Conservation (phyloP, 345 rosid genomes). For the Salix koriyanagi region DNA sequence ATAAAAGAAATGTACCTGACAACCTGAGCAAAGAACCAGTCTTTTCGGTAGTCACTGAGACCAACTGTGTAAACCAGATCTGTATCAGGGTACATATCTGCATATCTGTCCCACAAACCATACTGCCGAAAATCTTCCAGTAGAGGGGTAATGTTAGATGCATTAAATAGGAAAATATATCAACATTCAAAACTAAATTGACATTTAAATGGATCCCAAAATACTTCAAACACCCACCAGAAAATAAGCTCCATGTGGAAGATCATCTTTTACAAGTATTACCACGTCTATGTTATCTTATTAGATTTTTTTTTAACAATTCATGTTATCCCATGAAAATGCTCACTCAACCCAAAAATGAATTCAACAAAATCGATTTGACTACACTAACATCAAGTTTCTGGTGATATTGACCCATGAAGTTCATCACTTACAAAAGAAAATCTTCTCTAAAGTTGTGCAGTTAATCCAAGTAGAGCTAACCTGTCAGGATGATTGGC, state of each 20-base stretch:
- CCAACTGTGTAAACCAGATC: constrained; percentile 29
- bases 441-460: not conserved
- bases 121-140: constrained; percentile 28
- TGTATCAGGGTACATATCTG: constrained; percentile 20
- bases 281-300: not conserved
- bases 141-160: not conserved
- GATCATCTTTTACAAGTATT: not conserved
- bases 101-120: constrained; percentile 31
- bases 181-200: not conserved
- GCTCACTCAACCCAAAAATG: no score
- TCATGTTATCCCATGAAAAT: no score
- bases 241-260: not conserved
- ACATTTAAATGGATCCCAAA: not conserved
- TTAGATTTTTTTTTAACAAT: not conserved
- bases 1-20: constrained; percentile 16
- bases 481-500: constrained; percentile 71
- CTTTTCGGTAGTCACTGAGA: constrained; percentile 16
- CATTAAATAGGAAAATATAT: not conserved
- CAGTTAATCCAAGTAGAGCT: not conserved
- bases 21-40: constrained; percentile 31
- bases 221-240: not conserved
- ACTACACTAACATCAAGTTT: no score
- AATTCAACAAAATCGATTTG: no score
- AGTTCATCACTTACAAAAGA: no score
- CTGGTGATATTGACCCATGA: no score